Evolutionary conservation across 345 rosid species (phyloP).

Genomic region (Anastatica hierochuntica): DNA sequence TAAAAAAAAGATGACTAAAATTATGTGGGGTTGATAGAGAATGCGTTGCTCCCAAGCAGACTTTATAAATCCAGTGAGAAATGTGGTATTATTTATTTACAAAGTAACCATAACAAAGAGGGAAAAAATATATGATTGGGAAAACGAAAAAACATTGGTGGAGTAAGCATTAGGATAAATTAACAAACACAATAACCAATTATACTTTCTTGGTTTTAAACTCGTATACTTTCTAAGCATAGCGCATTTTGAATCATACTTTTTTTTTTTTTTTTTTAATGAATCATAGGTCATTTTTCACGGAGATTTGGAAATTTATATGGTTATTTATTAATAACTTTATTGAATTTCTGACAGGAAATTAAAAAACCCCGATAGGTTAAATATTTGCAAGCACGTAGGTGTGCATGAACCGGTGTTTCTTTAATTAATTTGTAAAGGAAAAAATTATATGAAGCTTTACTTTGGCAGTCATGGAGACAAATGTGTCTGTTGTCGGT

Average conservation of each 20-base stretch:
- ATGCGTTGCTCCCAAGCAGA: slow-evolving; percentile 82
- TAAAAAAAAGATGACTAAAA: slow-evolving; percentile 9
- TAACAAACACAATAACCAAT: no score
- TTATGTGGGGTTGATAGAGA: slow-evolving; percentile 26
- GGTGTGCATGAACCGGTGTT: slow-evolving; percentile 20
- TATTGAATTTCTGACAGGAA: no score
- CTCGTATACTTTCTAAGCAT: no score
- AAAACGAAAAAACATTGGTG: slow-evolving; percentile 52
- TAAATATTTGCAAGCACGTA: not conserved
- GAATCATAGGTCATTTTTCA: no score
- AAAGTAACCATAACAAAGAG: slow-evolving; percentile 22
- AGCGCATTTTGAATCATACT: no score
- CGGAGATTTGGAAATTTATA: no score
- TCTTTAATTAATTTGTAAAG: not conserved
- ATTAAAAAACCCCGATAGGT: no score
- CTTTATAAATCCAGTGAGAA: slow-evolving; percentile 27
- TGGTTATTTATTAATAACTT: no score
- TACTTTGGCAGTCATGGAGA: slow-evolving; percentile 26
- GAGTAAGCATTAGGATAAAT: slow-evolving; percentile 48
- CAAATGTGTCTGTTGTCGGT: slow-evolving; percentile 31
- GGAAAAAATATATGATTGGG: slow-evolving; percentile 30
- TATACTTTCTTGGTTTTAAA: no score
- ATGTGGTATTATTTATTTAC: slow-evolving; percentile 10
- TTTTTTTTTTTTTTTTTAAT: no score
- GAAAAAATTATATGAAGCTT: slow-evolving; percentile 13